Evolutionary conservation across 306 rosid species (phyloP), one percentile per base, ranked within the genome.

Genomic region (Cucumis cinereus): DNA sequence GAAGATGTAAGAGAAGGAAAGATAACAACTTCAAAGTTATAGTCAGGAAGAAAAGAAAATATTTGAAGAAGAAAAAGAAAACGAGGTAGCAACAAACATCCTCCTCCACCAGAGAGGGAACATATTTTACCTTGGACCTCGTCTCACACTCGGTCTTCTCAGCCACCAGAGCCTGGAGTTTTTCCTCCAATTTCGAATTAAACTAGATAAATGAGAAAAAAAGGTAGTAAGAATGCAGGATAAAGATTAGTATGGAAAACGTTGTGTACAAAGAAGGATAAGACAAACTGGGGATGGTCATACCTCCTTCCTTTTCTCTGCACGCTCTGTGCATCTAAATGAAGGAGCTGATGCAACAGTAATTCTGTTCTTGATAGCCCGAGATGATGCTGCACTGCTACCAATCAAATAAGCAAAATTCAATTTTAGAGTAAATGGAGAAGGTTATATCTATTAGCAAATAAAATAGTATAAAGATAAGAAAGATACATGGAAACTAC

Each of bases 231-330:
- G 53, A 50, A 50, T 50, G 55, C 7, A 16, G 55, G 55, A 56
- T 47, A 77, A 22, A 52, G 24, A 58, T 64, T 62, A 75, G 67
- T 75, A 9, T 17, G 20, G 24, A 43, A 61, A 76, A 10, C 0
- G 8, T 60, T 10, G 59, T 2, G 2, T 7, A 10, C 16, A 79
- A 84, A 81, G 28, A 20, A 77, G 10, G 75, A 73, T 59, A 66
- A 10, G 43, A 73, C 17, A 81, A 75, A 58, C 71, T 35, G 59
- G n/a, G 60, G 28, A 72, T 80, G 69, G 81, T 20, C 17, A 55
- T 82, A 95, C 98, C 99, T 95, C 97, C 87, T 74, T 95, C 54
- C 99, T 88, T 81, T 87, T 95, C 82, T 95, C 92, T 33, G 99
- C 98, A 49, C 98, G 98, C 64, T 90, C 84, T 36, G 90, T 84